phyloP scores from a whole-genome alignment of 2,329 filamentous ascomycete genomes.

The Trichoderma polysporum region DNA sequence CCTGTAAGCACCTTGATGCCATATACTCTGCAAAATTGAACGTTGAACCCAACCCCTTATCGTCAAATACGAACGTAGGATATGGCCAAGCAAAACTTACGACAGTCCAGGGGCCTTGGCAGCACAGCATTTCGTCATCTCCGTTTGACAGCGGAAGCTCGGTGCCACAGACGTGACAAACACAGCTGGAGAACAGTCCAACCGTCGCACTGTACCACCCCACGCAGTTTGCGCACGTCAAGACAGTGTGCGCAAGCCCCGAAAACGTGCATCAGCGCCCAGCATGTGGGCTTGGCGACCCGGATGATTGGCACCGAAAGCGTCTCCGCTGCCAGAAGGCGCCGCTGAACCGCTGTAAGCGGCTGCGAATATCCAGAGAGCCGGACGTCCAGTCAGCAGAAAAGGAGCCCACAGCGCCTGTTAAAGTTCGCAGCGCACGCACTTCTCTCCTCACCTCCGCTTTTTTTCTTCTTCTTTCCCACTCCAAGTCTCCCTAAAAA shows the following conservation, averaged over 20 bases:
- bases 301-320: conserved; percentile 13
- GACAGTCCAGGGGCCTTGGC: neutral
- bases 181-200: neutral
- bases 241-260: conserved; percentile 3
- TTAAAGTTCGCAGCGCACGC: neutral
- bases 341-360: conserved; percentile 15
- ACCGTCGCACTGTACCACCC: neutral
- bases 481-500: neutral
- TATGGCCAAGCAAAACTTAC: neutral
- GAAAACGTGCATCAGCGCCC: neutral
- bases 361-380: neutral
- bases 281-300: conserved; percentile 13
- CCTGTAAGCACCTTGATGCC: neutral
- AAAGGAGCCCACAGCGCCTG: neutral
- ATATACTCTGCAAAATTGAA: neutral
- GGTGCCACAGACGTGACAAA: conserved; percentile 7
- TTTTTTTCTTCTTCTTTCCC: neutral
- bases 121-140: conserved; percentile 7
- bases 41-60: neutral
- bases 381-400: neutral
- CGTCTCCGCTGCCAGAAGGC: neutral
- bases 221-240: neutral
- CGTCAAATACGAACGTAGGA: neutral
- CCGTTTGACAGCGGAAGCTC: conserved; percentile 5
- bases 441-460: conserved; percentile 1